Base-by-base conservation (phyloP, 441 rosid genomes). In the Breynia disticha region DNA sequence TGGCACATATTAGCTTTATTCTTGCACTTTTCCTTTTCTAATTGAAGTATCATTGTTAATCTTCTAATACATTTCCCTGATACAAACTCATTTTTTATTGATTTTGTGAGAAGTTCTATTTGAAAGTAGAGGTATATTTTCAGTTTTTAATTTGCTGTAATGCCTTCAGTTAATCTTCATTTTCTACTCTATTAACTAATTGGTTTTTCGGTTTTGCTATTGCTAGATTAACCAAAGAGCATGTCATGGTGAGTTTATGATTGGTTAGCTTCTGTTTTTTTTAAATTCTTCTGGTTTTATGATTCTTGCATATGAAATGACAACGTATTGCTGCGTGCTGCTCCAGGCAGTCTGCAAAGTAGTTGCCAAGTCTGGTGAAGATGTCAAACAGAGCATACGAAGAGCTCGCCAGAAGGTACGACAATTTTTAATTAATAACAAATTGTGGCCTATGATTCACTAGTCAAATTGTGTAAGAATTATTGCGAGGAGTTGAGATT, bases 221-320 rank as follows among this genome's bases (percentile, higher is more conserved):
- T 70, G 42, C 53, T 84, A 91, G 98, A 72, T 80, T 85, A 74
- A 87, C 96, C 60, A 83, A 90, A 68, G 97, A 90, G 76, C 96
- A 90, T 76, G 68, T 77, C 52, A 86, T 79, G 88, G 97, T 86
- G 61, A 75, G 74, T 18, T 57, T 56, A 45, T 48, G 22, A 42
- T 49, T 15, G n/a, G 28, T 48, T 51, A 16, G 47, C 55, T 14
- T 48, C 11, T n/a, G 17, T 32, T 19, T 42, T 13, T 48, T 42
- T 19, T n/a, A n/a, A 3, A 45, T 43, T 55, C 9, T 19, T 49
- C 2, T 24, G 2, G 11, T 28, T 12, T 6, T 42, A 59, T 17
- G 20, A 56, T 16, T n/a, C n/a, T 51, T 53, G 10, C 55, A 43
- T 51, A 32, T 50, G 60, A 24, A 52, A 39, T n/a, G 7, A 1